A percentile compares a stretch with the other conserved stretches of the same genome.
Conservation (phyloP, 768 basidiomycete genomes). For the Calocera viscosa region DNA sequence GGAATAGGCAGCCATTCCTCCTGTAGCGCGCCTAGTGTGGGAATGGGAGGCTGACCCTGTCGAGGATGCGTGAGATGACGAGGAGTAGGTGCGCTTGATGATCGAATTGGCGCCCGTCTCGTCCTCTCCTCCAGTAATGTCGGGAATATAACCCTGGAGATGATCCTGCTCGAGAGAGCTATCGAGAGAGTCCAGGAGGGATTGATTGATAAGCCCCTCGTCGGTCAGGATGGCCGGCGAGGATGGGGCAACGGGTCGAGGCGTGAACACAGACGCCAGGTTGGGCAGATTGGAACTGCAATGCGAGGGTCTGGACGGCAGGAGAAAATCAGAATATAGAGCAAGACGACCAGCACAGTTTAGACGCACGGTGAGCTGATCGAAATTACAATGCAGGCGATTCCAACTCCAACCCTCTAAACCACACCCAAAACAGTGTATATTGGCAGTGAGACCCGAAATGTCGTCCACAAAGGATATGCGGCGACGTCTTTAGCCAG, state of each 20-base stretch:
- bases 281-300: constrained; percentile 13
- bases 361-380: neutral
- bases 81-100: neutral
- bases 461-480: neutral
- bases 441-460: neutral
- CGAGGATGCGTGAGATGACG: constrained; percentile 1
- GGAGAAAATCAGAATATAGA: neutral
- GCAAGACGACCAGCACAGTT: neutral
- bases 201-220: constrained; percentile 81
- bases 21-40: neutral
- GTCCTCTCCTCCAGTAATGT: neutral
- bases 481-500: neutral
- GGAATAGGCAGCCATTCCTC: neutral
- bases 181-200: constrained; percentile 69
- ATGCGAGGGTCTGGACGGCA: neutral
- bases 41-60: neutral
- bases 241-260: constrained; percentile 20
- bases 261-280: constrained; percentile 19
- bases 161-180: constrained; percentile 25
- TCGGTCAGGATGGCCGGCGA: constrained; percentile 29
- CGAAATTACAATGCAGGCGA: neutral
- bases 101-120: neutral
- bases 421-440: neutral
- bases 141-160: neutral
- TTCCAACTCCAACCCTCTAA: neutral